A percentile compares a stretch with the other conserved stretches of the same genome.
Conservation (phyloP, 495 filamentous ascomycete genomes). For the Parathielavia hyrcaniae region DNA sequence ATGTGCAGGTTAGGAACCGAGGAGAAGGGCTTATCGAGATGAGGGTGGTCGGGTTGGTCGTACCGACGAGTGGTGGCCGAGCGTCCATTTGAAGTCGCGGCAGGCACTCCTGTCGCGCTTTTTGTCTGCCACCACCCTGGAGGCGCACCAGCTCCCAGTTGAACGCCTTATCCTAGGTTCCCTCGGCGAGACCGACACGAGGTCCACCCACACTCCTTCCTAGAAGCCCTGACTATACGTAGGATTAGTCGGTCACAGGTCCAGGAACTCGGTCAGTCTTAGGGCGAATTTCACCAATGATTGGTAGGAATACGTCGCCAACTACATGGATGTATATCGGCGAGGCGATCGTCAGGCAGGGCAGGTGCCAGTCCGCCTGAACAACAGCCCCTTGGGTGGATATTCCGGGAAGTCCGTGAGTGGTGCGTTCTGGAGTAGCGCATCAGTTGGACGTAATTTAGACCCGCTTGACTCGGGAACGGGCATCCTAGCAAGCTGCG, state of each 20-base stretch:
- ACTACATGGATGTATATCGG: slow-evolving; percentile 5
- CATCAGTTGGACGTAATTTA: slow-evolving; percentile 6
- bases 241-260: no score
- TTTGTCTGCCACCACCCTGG: slow-evolving; percentile 3
- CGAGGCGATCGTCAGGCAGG: slow-evolving; percentile 9
- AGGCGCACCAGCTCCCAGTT: slow-evolving; percentile 1
- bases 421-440: slow-evolving; percentile 8
- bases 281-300: no score
- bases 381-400: slow-evolving; percentile 9
- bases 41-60: slow-evolving; percentile 3
- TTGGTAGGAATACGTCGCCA: slow-evolving; percentile 8
- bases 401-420: slow-evolving; percentile 9
- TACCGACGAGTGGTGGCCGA: not conserved
- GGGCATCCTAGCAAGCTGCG: not conserved
- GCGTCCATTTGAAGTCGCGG: slow-evolving; percentile 1
- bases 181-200: slow-evolving; percentile 8
- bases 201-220: no score
- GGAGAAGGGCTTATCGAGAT: not conserved
- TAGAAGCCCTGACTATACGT: no score
- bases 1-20: no score
- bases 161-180: slow-evolving; percentile 7
- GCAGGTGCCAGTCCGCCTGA: slow-evolving; percentile 7
- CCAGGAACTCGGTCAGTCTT: no score
- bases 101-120: slow-evolving; percentile 2
- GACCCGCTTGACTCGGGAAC: slow-evolving; percentile 5